Evolutionary conservation across 257 asterid genomes (phyloP).

Genomic region (Solanum tarijense): DNA sequence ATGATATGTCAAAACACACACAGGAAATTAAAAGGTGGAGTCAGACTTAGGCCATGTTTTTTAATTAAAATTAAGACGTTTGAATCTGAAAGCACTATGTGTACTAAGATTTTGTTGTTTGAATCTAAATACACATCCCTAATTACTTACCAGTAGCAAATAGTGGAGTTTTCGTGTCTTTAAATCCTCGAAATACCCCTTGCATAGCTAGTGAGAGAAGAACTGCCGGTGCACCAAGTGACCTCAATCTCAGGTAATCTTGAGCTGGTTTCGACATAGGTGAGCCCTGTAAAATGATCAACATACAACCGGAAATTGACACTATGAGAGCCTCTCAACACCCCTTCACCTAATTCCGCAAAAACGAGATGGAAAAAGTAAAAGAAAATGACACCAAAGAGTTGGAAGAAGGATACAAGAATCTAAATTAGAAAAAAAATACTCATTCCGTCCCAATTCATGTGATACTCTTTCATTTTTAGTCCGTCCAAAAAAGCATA

Average conservation of each 20-base stretch:
- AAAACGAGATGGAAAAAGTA: neutral
- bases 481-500: neutral
- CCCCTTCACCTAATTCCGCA: neutral
- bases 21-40: neutral
- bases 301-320: neutral
- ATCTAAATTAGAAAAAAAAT: neutral
- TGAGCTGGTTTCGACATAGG: slow-evolving; percentile 48
- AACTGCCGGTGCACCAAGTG: slow-evolving; percentile 78
- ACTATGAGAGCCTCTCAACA: neutral
- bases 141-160: slow-evolving; percentile 49
- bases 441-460: neutral
- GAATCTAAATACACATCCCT: neutral
- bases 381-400: neutral
- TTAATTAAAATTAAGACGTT: neutral
- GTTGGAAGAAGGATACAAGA: neutral
- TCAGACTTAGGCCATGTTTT: neutral
- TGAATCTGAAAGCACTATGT: neutral
- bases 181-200: slow-evolving; percentile 74
- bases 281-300: slow-evolving; percentile 29
- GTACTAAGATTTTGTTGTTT: neutral
- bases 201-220: slow-evolving; percentile 73
- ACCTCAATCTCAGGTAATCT: slow-evolving; percentile 49
- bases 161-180: slow-evolving; percentile 69
- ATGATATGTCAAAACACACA: neutral
- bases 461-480: neutral